A percentile compares a stretch with the other conserved stretches of the same genome.
These are phyloP conservation scores for Codiaeum variegatum DNA, from an alignment of 441 rosid genomes.

Conservation along the genomic window DNA sequence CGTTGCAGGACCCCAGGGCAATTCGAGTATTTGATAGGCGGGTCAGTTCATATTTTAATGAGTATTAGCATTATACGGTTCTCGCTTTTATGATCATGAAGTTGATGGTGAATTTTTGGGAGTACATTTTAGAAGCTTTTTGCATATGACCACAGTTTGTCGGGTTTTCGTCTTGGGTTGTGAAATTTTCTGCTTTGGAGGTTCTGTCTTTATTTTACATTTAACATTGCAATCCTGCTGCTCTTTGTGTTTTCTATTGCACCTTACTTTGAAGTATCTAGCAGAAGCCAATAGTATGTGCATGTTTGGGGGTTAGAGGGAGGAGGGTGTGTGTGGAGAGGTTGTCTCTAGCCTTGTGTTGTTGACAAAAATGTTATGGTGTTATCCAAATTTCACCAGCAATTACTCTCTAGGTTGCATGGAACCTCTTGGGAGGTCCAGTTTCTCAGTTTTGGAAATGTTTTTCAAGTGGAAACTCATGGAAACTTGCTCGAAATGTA, in stretches of 20 bases:
- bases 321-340: not conserved
- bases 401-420: too few species aligned
- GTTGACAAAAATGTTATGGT: not conserved
- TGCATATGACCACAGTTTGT: not conserved
- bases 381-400: not conserved
- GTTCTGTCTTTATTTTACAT: too few species aligned
- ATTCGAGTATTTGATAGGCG: slow-evolving; percentile 89
- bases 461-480: too few species aligned
- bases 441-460: too few species aligned
- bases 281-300: not conserved
- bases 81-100: too few species aligned
- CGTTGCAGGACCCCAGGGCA: slow-evolving; percentile 74
- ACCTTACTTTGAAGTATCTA: not conserved
- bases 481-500: too few species aligned
- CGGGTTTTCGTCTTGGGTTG: not conserved
- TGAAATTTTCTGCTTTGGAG: not conserved
- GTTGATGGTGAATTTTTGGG: not conserved
- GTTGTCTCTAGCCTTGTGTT: not conserved
- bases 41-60: slow-evolving; percentile 45
- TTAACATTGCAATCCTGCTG: too few species aligned
- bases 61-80: not conserved
- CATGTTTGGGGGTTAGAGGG: not conserved
- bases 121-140: not conserved
- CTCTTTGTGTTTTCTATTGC: not conserved
- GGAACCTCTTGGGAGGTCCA: too few species aligned